These are phyloP conservation scores for Tylopilus plumbeoviolaceoides DNA, from an alignment of 768 basidiomycete genomes.

Conservation along the genomic window DNA sequence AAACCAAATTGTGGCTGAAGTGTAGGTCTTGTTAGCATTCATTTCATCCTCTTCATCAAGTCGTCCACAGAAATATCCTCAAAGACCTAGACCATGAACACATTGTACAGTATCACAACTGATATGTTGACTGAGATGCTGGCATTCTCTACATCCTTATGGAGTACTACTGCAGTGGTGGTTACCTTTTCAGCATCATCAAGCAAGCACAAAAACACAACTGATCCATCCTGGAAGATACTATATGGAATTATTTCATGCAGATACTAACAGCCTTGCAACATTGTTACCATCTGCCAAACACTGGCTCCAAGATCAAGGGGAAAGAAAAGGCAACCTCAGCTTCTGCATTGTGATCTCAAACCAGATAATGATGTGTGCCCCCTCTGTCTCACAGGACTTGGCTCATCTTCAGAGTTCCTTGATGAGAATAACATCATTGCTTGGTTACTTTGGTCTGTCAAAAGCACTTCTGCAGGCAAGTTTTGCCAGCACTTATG, in stretches of 20 bases:
- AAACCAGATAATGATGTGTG: slow-evolving; percentile 94
- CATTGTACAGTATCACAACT: too few relatives aligned
- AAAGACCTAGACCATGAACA: too few relatives aligned
- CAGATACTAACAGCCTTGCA: slow-evolving; percentile 88
- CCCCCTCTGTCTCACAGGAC: neutral
- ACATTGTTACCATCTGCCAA: slow-evolving; percentile 84
- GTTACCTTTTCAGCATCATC: slow-evolving; percentile 87
- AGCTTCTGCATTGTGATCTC: slow-evolving; percentile 90
- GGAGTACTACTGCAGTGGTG: too few relatives aligned
- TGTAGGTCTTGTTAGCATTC: too few relatives aligned
- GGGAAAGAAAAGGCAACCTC: slow-evolving; percentile 55
- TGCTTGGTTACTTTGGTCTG: slow-evolving; percentile 92
- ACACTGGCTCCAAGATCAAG: slow-evolving; percentile 32
- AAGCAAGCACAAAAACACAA: slow-evolving; percentile 67
- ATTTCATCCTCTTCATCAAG: too few relatives aligned
- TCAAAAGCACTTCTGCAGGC: slow-evolving; percentile 90
- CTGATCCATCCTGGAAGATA: slow-evolving; percentile 83
- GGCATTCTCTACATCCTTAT: too few relatives aligned
- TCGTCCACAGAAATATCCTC: too few relatives aligned
- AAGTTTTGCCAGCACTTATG: slow-evolving; percentile 93
- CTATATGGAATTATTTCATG: slow-evolving; percentile 93
- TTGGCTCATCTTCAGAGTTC: slow-evolving; percentile 57
- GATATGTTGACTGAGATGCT: too few relatives aligned
- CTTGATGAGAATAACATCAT: slow-evolving; percentile 80
- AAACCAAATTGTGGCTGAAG: too few relatives aligned